phyloP scores from a whole-genome alignment of 73 alveolate species.

The Paraurostyla sp. region DNA sequence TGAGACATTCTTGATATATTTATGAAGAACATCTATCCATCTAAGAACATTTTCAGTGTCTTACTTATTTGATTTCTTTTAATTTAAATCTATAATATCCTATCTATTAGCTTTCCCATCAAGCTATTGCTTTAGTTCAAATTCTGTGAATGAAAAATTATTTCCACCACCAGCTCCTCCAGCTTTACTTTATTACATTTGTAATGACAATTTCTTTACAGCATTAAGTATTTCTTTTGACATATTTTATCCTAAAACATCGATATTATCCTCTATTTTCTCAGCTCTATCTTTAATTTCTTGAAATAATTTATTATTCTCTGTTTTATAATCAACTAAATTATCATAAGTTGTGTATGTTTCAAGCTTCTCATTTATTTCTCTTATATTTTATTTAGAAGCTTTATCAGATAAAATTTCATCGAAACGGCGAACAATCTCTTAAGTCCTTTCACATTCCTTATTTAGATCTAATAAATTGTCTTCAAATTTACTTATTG shows the following conservation, averaged over 20 bases:
- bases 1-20: constrained; percentile 35
- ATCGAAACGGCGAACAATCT: constrained; percentile 41
- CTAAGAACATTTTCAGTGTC: constrained; percentile 5
- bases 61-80: constrained; percentile 22
- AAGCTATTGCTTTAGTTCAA: neutral
- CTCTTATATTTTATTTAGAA: constrained; percentile 6
- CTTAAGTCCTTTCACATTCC: constrained; percentile 3
- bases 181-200: neutral
- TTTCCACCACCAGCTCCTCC: neutral
- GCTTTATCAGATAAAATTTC: constrained; percentile 31
- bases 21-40: constrained; percentile 39
- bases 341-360: neutral
- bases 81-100: neutral
- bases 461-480: neutral
- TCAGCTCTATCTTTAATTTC: neutral
- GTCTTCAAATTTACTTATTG: constrained; percentile 14
- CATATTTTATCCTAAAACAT: neutral
- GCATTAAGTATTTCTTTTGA: neutral
- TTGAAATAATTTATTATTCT: neutral
- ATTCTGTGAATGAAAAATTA: neutral
- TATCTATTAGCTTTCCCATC: constrained; percentile 11
- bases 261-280: constrained; percentile 2
- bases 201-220: neutral
- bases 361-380: neutral
- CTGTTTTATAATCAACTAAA: constrained; percentile 17